phyloP scores from a whole-genome alignment of 1,139 yeast species.

The Diutina siamensis region DNA sequence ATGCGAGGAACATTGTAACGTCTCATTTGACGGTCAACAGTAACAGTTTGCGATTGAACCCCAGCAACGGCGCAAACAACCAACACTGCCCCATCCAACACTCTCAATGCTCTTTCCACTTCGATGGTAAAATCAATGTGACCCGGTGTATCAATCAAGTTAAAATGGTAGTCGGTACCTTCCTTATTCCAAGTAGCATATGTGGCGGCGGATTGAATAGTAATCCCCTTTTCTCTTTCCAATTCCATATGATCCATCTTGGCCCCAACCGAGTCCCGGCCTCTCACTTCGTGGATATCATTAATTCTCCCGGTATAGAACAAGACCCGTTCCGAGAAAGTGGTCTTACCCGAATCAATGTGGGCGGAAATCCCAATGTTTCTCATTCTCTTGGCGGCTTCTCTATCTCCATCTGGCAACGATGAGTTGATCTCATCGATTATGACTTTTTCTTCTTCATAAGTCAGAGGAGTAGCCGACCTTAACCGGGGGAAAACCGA shows the following conservation, averaged over 20 bases:
- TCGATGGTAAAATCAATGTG: conserved; percentile 98
- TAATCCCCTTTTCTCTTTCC: conserved; percentile 17
- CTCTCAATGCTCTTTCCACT: conserved; percentile 95
- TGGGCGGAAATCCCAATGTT: conserved; percentile 98
- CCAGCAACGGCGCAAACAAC: conserved; percentile 98
- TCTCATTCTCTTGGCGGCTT: conserved; percentile 52
- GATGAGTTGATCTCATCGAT: conserved; percentile 45
- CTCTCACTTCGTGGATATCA: conserved; percentile 96
- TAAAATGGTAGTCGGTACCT: conserved; percentile 64
- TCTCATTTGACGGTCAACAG: conserved; percentile 98
- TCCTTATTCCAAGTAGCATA: conserved; percentile 92
- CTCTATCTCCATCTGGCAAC: conserved; percentile 47
- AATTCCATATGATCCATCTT: conserved; percentile 38
- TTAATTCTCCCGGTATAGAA: conserved; percentile 95
- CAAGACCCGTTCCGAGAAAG: conserved; percentile 77
- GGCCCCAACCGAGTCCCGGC: conserved; percentile 96
- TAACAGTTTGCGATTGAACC: conserved; percentile 96
- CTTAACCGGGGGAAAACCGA: not conserved
- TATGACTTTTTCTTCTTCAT: conserved; percentile 62
- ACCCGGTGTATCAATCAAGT: conserved; percentile 21
- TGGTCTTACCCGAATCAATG: conserved; percentile 13
- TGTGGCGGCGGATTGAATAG: conserved; percentile 95
- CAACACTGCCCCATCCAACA: conserved; percentile 92
- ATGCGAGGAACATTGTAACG: conserved; percentile 95
- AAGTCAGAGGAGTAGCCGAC: conserved; percentile 17